These are phyloP conservation scores for Ramaria sp. DNA, from an alignment of 768 basidiomycete species.

Conservation along the genomic window DNA sequence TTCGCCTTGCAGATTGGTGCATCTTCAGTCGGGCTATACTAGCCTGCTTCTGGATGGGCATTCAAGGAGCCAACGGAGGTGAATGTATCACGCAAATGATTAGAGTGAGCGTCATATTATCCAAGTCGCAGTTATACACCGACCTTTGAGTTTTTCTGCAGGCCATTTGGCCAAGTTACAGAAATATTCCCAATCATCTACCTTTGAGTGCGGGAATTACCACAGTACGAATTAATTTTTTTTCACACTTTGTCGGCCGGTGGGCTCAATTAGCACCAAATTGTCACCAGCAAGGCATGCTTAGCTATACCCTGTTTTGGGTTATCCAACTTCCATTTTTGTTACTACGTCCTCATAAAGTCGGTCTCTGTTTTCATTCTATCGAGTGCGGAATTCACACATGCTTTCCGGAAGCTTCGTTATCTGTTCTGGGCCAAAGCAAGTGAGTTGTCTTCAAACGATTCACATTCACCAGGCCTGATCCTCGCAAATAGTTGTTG, in stretches of 20 bases:
- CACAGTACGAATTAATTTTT: slow-evolving; percentile 28
- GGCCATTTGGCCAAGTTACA: slow-evolving; percentile 71
- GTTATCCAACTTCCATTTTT: slow-evolving; percentile 66
- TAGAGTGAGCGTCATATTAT: not conserved
- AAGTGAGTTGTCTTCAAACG: slow-evolving; percentile 12
- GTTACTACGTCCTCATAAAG: slow-evolving; percentile 61
- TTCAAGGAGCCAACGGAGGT: slow-evolving; percentile 49
- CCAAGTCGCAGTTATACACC: not conserved
- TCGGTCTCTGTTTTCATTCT: not conserved
- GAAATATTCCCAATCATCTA: slow-evolving; percentile 52
- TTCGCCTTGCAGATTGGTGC: slow-evolving; percentile 38
- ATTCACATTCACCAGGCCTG: slow-evolving; percentile 10
- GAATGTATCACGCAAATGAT: slow-evolving; percentile 56
- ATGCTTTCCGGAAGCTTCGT: slow-evolving; percentile 31
- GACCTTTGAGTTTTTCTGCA: not conserved
- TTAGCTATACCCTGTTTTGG: slow-evolving; percentile 74
- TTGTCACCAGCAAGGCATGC: slow-evolving; percentile 34
- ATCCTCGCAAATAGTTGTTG: slow-evolving; percentile 32
- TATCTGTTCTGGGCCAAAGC: slow-evolving; percentile 66
- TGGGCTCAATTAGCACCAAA: too few species aligned
- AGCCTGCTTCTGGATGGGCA: slow-evolving; percentile 74
- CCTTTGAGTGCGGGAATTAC: slow-evolving; percentile 50
- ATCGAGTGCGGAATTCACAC: too few species aligned
- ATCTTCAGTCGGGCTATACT: slow-evolving; percentile 71
- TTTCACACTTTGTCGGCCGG: too few species aligned